Base-by-base conservation (phyloP, 2,329 filamentous ascomycete species). In the Cryphonectria radicalis region DNA sequence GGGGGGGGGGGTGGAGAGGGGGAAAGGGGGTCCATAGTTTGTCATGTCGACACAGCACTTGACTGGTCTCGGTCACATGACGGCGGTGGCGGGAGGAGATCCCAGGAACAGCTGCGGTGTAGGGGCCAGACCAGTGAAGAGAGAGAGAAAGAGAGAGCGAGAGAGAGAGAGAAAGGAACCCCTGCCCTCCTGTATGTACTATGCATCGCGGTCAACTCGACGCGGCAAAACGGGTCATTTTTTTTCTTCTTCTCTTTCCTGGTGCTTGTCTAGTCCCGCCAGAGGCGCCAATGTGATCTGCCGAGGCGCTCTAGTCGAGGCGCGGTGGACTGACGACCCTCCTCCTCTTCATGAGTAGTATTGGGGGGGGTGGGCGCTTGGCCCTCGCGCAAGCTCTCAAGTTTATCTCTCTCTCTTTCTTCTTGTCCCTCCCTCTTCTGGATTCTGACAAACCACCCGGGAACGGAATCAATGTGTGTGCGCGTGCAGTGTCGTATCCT, bases 401-500 rank as follows among this genome's bases (percentile, higher is more conserved):
- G 42, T 25, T 67, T 1, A n/a, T 50, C 46, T 8, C 46, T n/a
- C 6, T 46, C 32, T 32, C 3, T 3, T 32, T 32, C 28, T 40
- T 40, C 46, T 50, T n/a, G 6, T 50, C 46, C 7, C 46, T 50
- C 46, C 46, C 19, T 22, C 46, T 22, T 14, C 25, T 32, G 60
- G 64, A 46, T 46, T 70, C 69, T 70, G 57, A 42, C 55, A 53
- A 55, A 50, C 19, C 64, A 46, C 40, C 64, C 57, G 50, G 37
- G 25, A 37, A 60, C 32, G 69, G 43, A 28, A n/a, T 42, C 64
- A 66, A 14, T 40, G 64, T 46, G 50, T 37, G 42, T 46, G 43
- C 22, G 43, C 22, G 46, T 40, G 57, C 50, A 64, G 42, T 55
- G 66, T 66, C 25, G 70, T 71, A 57, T 66, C 53, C 66, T 53